Evolutionary conservation across 352 stramenopile genomes (phyloP).

Genomic region (Globisporangium orthogonon): DNA sequence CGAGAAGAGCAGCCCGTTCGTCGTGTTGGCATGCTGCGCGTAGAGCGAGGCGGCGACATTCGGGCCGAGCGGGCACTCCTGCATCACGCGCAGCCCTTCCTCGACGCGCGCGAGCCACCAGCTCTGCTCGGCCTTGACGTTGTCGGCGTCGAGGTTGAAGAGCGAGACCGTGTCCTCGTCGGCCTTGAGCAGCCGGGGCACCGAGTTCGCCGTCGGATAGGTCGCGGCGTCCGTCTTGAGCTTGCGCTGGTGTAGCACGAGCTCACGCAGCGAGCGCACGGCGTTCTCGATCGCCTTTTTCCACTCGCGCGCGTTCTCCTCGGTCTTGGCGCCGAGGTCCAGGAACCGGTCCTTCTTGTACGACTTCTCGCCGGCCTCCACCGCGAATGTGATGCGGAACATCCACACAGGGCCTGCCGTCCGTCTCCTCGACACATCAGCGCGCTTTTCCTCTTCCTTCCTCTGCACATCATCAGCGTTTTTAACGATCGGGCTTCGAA

Average conservation of each 20-base stretch:
- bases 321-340: slow-evolving; percentile 81
- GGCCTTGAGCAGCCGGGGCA: slow-evolving; percentile 59
- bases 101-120: slow-evolving; percentile 84
- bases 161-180: slow-evolving; percentile 82
- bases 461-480: no score
- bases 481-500: no score
- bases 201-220: slow-evolving; percentile 58
- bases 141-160: slow-evolving; percentile 85
- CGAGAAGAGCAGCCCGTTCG: slow-evolving; percentile 68
- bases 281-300: slow-evolving; percentile 75
- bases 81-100: slow-evolving; percentile 78
- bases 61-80: slow-evolving; percentile 77
- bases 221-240: slow-evolving; percentile 72
- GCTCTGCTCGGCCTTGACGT: slow-evolving; percentile 72
- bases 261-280: slow-evolving; percentile 65
- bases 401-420: slow-evolving; percentile 64
- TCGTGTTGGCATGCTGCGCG: slow-evolving; percentile 72
- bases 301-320: slow-evolving; percentile 77
- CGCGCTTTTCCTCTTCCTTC: no score
- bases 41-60: slow-evolving; percentile 75
- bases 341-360: slow-evolving; percentile 88
- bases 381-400: slow-evolving; percentile 86
- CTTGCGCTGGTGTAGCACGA: slow-evolving; percentile 68
- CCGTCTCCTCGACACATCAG: no score
- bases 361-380: slow-evolving; percentile 69